Base-by-base conservation (phyloP, 768 basidiomycete genomes). In the Suillus paluster region DNA sequence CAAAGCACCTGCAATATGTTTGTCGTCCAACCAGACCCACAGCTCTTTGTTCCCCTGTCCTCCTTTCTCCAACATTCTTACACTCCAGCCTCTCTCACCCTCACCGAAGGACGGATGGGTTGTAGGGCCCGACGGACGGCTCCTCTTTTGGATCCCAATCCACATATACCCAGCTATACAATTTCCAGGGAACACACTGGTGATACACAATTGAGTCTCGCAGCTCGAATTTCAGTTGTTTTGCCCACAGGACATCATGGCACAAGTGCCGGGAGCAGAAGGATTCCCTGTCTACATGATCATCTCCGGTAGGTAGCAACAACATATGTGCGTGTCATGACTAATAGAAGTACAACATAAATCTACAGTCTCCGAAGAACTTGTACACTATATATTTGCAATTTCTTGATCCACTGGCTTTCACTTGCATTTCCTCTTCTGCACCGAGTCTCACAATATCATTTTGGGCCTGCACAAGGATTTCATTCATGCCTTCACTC, bases 221-320 rank as follows among this genome's bases (percentile, higher is more conserved):
- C 39, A 57, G 44, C 5, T 62, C n/a, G 45, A 25, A 62, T 39
- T 55, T 58, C 8, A 48, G 46, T 48, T 6, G 23, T 14, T 23
- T 25, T 3, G 39, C 39, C 7, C 39, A 41, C 17, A 15, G 39
- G 5, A 30, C 15, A 6, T 41, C 39, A 41, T 41, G 14, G 46
- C 14, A 15, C 14, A 25, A 48, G 23, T 48, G 23, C 14, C 41
- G 41, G 5, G 41, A 8, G 7, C 41, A 3, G 30, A 30, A 6
- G 30, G 30, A 3, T 30, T 3, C 30, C 30, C 30, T 30, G 30
- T 30, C 30, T 30, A 30, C 6, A 30, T 6, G 3, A 30, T 30
- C 6, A 30, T 30, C 30, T 30, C 30, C 6, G 4, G 3, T 30
- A 30, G 30, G 30, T 30, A 3, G 30, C 30, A n/a, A n/a, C n/a